Base-by-base conservation (phyloP, 176 grass and related monocot genomes). In the Carex kokanica region DNA sequence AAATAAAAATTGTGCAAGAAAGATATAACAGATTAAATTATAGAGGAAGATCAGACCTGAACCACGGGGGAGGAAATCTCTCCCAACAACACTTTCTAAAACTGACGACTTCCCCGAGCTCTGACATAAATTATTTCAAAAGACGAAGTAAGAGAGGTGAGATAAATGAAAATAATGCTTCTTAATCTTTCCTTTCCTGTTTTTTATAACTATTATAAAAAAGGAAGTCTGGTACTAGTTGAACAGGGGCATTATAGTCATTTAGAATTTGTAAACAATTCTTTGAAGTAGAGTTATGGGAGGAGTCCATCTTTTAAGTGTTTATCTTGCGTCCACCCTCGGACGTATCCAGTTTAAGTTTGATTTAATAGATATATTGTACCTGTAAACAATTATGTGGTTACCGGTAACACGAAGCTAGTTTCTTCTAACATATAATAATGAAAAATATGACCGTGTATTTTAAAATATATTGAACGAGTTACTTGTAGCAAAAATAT, bases 21-120 rank as follows among this genome's bases (percentile, higher is more conserved):
- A 57, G 8, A 62, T 24, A 23, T 18, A 13, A 64, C 17, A 53
- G n/a, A 64, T 64, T 13, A 40, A 62, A 60, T 63, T 81, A 12
- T 16, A 27, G 29, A 31, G 40, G 6, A 53, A 51, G 51, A 78
- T 34, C 16, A 81, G 16, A 94, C 92, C 92, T 60, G 92, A 94
- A 63, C 92, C 92, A 83, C 90, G 90, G 18, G 92, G 92, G 29
- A 94, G 92, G 69, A 94, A 94, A 57, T 94, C 92, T 27, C 74
- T 81, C 52, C 86, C 92, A 73, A 94, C 92, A 40, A 94, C 25
- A 68, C 92, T 94, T 81, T 94, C 92, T 75, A 94, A 78, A 38
- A 94, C 88, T 13, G 92, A 94, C 4, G 92, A 94, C 55, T 94
- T 94, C 16, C 92, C 92, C 3, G 90, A 94, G 60, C 92, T 94